Evolutionary conservation across 768 basidiomycete species (phyloP).

Genomic region (Gautieria morchelliformis): DNA sequence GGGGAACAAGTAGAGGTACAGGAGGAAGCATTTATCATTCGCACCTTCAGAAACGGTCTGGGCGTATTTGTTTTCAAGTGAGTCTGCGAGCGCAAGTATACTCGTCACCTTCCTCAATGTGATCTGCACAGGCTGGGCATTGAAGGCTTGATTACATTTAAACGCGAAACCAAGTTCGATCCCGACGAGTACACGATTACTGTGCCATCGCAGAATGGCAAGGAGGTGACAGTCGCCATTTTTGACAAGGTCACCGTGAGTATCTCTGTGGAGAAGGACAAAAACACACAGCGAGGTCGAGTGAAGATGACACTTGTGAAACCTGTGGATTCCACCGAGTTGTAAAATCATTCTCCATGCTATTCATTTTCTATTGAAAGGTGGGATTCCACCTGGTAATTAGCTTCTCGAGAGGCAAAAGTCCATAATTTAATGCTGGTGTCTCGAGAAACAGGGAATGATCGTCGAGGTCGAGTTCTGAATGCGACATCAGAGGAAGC

Average conservation of each 20-base stretch:
- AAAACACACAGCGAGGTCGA: slow-evolving; percentile 82
- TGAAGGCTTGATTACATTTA: slow-evolving; percentile 92
- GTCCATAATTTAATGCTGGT: slow-evolving; percentile 8
- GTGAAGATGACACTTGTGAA: slow-evolving; percentile 75
- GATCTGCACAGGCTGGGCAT: slow-evolving; percentile 62
- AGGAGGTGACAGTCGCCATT: slow-evolving; percentile 61
- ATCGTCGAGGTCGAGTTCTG: not conserved
- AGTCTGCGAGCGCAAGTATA: slow-evolving; percentile 22
- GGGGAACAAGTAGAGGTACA: slow-evolving; percentile 33
- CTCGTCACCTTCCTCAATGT: not conserved
- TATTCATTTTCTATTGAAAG: not conserved
- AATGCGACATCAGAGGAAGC: slow-evolving; percentile 18
- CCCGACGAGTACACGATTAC: slow-evolving; percentile 82
- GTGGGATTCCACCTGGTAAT: not conserved
- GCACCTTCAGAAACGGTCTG: slow-evolving; percentile 89
- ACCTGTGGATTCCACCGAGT: slow-evolving; percentile 46
- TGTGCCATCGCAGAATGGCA: slow-evolving; percentile 37
- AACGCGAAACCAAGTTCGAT: slow-evolving; percentile 81
- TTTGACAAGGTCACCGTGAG: slow-evolving; percentile 92
- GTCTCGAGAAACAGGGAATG: not conserved
- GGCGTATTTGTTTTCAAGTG: slow-evolving; percentile 95
- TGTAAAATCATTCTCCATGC: slow-evolving; percentile 22
- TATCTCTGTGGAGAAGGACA: slow-evolving; percentile 90
- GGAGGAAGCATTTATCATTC: slow-evolving; percentile 89
- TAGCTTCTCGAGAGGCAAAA: not conserved